Base-by-base conservation (phyloP, 2,329 filamentous ascomycete genomes). In the Pezicula carpinea region DNA sequence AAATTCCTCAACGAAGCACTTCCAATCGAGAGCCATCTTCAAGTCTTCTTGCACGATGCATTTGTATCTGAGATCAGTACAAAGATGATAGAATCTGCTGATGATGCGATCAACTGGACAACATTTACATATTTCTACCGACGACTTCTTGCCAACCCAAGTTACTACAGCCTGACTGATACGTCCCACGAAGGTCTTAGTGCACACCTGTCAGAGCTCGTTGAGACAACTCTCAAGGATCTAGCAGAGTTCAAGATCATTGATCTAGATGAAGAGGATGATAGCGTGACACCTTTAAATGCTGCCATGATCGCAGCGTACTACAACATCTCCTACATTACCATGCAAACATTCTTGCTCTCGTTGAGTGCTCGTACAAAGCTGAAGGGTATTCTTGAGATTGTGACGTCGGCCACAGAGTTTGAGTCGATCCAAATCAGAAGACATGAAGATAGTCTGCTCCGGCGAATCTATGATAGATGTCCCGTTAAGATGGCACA, bases 111-210 rank as follows among this genome's bases (percentile, higher is more conserved):
- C 57, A 95, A 96, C 69, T 99, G 93, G 93, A 89, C 90, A 32
- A 97, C 93, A 0, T 97, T 96, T 65, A 96, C 92, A 10, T 99
- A 96, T 72, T 96, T 97, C 71, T 99, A 99, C 71, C 86, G 93
- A 36, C 85, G 93, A 49, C 78, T 99, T 32, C 78, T 97, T 31
- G 91, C 92, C 23, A 99, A 99, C 64, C 93, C 93, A 7, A 96
- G 89, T 68, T 99, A 91, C 73, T 99, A 99, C 71, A 88, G 89
- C 57, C 73, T 99, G 51, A 85, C 84, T 14, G 89, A 91, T 64
- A 88, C 89, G 4, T 91, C 88, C 1, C 89, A 96, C 56, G 92
- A 97, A 58, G 91, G 88, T 3, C 75, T 99, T n/a, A 96, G 90
- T 67, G 85, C 87, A 26, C 93, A 93, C 71, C 76, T 99, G 59